Evolutionary conservation across 495 filamentous ascomycete species (phyloP), one percentile per base, ranked within the genome.

Genomic region (Daldinia concentrica): DNA sequence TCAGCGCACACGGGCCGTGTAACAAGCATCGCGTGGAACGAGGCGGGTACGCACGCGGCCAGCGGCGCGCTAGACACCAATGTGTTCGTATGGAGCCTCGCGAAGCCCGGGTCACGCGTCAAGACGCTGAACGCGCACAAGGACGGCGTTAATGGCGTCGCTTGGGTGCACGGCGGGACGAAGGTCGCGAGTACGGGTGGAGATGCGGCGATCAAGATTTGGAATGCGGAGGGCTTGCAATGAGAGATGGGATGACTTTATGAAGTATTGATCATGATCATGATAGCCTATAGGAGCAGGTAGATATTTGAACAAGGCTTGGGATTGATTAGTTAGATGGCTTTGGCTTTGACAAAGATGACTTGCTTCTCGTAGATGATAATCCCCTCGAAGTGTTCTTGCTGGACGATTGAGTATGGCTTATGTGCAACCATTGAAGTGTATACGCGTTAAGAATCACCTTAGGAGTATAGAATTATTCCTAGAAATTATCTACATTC

Each of bases 181-280:
- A 92, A 86, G 80, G 85, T 98, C 32, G 87, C 90, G 2, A 95
- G 90, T 69, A 87, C 86, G 27, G 95, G 95, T 11, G 92, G 90
- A 1, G 95, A 99, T 86, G 94, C 92, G 48, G 89, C 92, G 0
- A 86, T 98, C 24, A 99, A 97, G 86, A 84, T 93, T 50, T 98
- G 95, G 95, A 86, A 83, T 66, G 89, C 97, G 3, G 85, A 89
- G 71, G 88, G 88, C 0, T 67, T 91, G 73, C 79, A 85, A 81
- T 91, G 60, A 72, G 60, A 51, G 52, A 57, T 12, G 17, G 26
- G 26, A 29, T 29, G 50, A 30, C 24, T 9, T 54, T 8, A 30
- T 30, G 50, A 30, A 30, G 50, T 54, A 54, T 30, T 54, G 24
- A 54, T 54, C 24, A 54, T 54, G 50, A 54, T 24, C 11, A 54